phyloP scores from a whole-genome alignment of 2,329 filamentous ascomycete genomes.

The Macrophomina pseudophaseolina region DNA sequence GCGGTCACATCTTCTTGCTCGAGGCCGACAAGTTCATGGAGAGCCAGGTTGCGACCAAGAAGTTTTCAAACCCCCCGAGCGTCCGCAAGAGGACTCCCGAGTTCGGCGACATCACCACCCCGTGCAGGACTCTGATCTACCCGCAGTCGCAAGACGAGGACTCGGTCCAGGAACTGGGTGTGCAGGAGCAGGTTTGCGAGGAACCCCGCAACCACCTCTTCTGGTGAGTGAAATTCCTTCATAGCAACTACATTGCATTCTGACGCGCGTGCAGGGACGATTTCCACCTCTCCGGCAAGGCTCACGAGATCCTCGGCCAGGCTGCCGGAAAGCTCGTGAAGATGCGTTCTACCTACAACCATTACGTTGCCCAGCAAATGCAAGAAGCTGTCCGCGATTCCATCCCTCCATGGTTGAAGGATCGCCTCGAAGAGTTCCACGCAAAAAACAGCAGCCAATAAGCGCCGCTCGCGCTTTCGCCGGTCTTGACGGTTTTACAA shows the following conservation, averaged over 20 bases:
- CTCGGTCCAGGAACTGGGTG: conserved; percentile 27
- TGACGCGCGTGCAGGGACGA: conserved; percentile 37
- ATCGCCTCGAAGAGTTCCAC: conserved; percentile 24
- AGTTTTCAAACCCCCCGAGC: conserved; percentile 38
- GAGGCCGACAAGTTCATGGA: conserved; percentile 41
- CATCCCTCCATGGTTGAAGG: conserved; percentile 26
- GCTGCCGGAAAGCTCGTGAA: conserved; percentile 25
- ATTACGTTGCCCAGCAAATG: conserved; percentile 26
- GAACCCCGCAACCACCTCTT: conserved; percentile 42
- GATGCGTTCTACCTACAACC: conserved; percentile 22
- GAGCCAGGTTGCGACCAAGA: conserved; percentile 39
- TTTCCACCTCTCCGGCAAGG: conserved; percentile 40
- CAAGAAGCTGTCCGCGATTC: conserved; percentile 24
- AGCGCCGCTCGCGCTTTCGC: not conserved
- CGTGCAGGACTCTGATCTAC: conserved; percentile 36
- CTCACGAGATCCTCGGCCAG: conserved; percentile 32
- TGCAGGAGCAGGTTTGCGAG: conserved; percentile 32
- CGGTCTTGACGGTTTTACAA: conserved; percentile 1
- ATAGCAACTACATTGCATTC: not conserved
- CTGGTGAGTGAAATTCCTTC: conserved; percentile 35
- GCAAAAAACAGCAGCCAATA: conserved; percentile 27
- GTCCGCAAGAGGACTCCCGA: conserved; percentile 39
- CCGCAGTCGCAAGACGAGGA: conserved; percentile 25
- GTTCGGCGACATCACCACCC: conserved; percentile 41
- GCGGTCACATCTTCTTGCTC: conserved; percentile 41